Evolutionary conservation across 2,329 filamentous ascomycete genomes (phyloP), one percentile per base, ranked within the genome.

Genomic region (Cladophialophora psammophila): DNA sequence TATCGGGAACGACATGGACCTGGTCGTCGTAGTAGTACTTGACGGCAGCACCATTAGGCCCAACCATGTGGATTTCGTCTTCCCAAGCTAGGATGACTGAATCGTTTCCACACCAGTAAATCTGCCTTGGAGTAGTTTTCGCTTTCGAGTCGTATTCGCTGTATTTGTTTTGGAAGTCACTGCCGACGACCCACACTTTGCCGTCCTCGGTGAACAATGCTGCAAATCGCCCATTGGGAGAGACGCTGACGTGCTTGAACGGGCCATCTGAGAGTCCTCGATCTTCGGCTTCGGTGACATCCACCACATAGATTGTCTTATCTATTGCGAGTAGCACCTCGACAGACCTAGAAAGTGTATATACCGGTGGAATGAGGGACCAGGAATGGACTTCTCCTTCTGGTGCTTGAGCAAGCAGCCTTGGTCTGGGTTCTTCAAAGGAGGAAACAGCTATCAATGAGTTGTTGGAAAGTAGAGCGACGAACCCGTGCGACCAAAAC

Each of bases 71-170:
- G 3, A 99, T 90, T 78, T 99, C 95, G 75, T 99, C 95, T 76
- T 98, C 95, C 95, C 95, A 99, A 0, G 94, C 94, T 73, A 99
- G 88, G 34, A 97, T 88, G 3, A 95, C 91, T 13, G 94, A 93
- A 78, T 98, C 94, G 74, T 95, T 94, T 5, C 95, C 95, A 78
- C 95, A 99, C 95, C 95, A 99, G 74, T 95, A 90, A 68, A 99
- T 86, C 70, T 95, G 92, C 73, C 92, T 91, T 3, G 95, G 95
- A 1, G 90, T 85, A 5, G 93, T 96, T 77, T 90, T 91, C 9
- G 92, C 94, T 72, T 90, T 90, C 0, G 94, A 94, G 74, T 97
- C 89, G 76, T 98, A 94, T 79, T 98, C 94, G 76, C 93, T 94
- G 69, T 97, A 84, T 65, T 94, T 90, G 75, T 91, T 93, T 76